Conservation (phyloP, 768 basidiomycete species). For the Pleurotus giganteus region DNA sequence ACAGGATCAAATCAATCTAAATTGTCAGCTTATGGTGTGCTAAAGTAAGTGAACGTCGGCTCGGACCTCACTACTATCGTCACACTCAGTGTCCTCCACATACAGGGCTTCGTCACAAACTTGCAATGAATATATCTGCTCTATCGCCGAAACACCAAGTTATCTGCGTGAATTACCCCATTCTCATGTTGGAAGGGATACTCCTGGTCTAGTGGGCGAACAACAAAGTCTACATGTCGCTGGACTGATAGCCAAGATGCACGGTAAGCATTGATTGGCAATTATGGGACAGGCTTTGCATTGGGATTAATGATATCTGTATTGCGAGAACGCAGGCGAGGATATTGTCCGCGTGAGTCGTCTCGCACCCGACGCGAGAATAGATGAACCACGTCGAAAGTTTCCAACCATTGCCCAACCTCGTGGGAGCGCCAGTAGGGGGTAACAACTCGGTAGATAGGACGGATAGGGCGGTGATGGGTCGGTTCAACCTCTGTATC, state of each 20-base stretch:
- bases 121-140: too few relatives aligned
- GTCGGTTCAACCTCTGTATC: conserved; percentile 9
- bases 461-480: background rate
- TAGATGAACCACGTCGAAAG: conserved; percentile 17
- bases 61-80: too few relatives aligned
- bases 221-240: background rate
- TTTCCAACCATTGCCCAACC: conserved; percentile 16
- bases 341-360: conserved; percentile 11
- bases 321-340: conserved; percentile 4
- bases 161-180: too few relatives aligned
- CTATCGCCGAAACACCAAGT: too few relatives aligned
- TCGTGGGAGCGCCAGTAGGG: conserved; percentile 16
- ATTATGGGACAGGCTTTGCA: conserved; percentile 9
- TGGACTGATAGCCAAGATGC: conserved; percentile 11
- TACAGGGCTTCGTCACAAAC: too few relatives aligned
- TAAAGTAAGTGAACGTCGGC: too few relatives aligned
- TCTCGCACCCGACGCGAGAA: conserved; percentile 8
- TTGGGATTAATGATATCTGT: too few relatives aligned
- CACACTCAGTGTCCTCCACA: too few relatives aligned
- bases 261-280: conserved; percentile 19
- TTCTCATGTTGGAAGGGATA: background rate
- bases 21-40: too few relatives aligned
- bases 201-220: background rate
- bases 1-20: too few relatives aligned
- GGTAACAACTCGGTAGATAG: conserved; percentile 9